These are phyloP conservation scores for Cicer arietinum DNA, from an alignment of 306 rosid genomes.

Conservation along the genomic window DNA sequence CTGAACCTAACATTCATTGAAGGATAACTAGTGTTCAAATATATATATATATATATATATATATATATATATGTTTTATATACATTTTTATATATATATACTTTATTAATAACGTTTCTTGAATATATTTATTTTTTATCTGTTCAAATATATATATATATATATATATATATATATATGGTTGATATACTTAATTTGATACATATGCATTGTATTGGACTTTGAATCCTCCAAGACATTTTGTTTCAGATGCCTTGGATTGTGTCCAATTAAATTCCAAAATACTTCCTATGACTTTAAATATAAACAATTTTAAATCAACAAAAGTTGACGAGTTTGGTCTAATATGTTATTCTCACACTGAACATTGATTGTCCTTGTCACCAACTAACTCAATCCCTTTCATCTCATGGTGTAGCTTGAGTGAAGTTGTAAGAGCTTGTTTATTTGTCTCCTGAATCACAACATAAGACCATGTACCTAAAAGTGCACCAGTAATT, in stretches of 20 bases:
- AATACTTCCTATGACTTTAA: no score
- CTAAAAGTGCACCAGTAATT: constrained; percentile 66
- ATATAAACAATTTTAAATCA: no score
- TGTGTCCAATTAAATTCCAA: background rate
- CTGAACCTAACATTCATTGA: no score
- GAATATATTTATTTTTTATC: no score
- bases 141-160: background rate
- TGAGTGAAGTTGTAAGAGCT: constrained; percentile 35
- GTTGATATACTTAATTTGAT: background rate
- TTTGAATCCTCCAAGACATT: constrained; percentile 17
- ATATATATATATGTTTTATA: background rate
- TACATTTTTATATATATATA: no score
- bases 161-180: background rate
- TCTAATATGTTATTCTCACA: constrained; percentile 31
- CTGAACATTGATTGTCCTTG: constrained; percentile 28
- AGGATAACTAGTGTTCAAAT: no score
- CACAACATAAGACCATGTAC: constrained; percentile 65
- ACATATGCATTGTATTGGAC: constrained; percentile 12
- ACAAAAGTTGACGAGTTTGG: no score
- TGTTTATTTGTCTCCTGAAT: constrained; percentile 55
- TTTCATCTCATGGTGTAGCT: constrained; percentile 40
- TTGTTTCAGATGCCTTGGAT: background rate
- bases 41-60: background rate
- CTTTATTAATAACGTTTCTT: no score
- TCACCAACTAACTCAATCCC: constrained; percentile 34